Conservation (phyloP, 176 grass and related monocot genomes). For the Triticum timopheevii region DNA sequence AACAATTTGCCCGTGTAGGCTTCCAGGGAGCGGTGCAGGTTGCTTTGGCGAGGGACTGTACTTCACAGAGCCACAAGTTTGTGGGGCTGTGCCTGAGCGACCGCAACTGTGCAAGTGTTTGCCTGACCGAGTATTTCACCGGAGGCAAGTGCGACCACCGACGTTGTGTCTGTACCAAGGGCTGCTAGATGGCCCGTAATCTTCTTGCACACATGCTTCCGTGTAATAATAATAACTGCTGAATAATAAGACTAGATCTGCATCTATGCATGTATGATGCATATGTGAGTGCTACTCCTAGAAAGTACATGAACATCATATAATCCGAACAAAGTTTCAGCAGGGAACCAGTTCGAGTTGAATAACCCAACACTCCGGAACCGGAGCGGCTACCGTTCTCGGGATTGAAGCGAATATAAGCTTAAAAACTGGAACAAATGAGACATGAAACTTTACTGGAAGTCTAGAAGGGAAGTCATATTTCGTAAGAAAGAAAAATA, state of each 20-base stretch:
- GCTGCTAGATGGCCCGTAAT: not conserved
- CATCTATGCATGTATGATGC: not conserved
- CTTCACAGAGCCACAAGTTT: slow-evolving; percentile 39
- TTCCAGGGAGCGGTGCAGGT: not conserved
- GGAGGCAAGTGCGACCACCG: slow-evolving; percentile 29
- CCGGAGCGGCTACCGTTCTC: too few species aligned
- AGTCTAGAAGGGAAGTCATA: too few species aligned
- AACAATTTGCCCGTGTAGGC: slow-evolving; percentile 18
- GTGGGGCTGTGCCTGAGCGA: slow-evolving; percentile 34
- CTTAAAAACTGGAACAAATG: too few species aligned
- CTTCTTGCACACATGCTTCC: not conserved
- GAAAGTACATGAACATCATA: too few species aligned
- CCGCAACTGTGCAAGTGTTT: slow-evolving; percentile 46
- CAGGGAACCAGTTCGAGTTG: too few species aligned
- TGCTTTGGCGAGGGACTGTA: slow-evolving; percentile 40
- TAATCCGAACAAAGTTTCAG: too few species aligned
- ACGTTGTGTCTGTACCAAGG: not conserved
- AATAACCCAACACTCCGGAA: too few species aligned
- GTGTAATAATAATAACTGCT: not conserved
- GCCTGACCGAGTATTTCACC: slow-evolving; percentile 43
- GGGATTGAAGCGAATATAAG: too few species aligned
- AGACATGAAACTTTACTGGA: too few species aligned
- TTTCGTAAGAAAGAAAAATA: too few species aligned
- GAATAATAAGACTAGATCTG: not conserved
- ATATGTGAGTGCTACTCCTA: too few species aligned